Evolutionary conservation across 192 early-diverging fungal genomes (phyloP), one percentile per base, ranked within the genome.

Genomic region (Coemansia javaensis): DNA sequence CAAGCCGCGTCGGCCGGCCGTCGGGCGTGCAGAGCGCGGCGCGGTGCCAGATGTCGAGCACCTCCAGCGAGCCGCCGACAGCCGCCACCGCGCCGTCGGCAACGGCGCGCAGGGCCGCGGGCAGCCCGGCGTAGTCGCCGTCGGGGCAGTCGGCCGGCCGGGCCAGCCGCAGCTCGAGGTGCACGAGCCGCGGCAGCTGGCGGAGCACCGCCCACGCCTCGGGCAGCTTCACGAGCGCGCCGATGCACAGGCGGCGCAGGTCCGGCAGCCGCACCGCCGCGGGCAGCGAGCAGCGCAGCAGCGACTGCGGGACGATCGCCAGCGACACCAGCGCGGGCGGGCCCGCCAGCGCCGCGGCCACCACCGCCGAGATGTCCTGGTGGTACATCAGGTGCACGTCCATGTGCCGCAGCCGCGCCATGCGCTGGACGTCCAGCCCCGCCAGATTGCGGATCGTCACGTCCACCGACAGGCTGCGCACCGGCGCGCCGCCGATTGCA

Each of bases 41-140:
- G 18, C 46, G 56, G 15, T 56, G 53, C 53, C 62, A 64, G 24
- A 64, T 48, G 48, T 50, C 28, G 17, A 64, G 53, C n/a, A 56
- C 47, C 24, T 64, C 53, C 30, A 64, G 36, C 16, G 42, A 49
- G 6, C 43, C 41, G 23, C 48, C 32, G 8, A n/a, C n/a, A n/a
- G 56, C 25, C 6, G 35, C 12, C 5, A 25, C 28, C 9, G 45
- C 40, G 18, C 45, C 33, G 15, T 20, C 30, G 10, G 47, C 18
- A 16, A 56, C 48, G 30, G 33, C 17, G 16, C 7, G 17, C 11
- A 20, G 37, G 4, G 42, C 53, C 27, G 45, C 47, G 5, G 25
- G 48, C 10, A 63, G 24, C 1, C 47, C 31, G 25, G 51, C 17
- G 10, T 18, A 20, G 9, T 41, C 27, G 17, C 44, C 61, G 12